These are phyloP conservation scores for Xylariales sp. DNA, from an alignment of 2,329 filamentous ascomycete species.

Conservation along the genomic window DNA sequence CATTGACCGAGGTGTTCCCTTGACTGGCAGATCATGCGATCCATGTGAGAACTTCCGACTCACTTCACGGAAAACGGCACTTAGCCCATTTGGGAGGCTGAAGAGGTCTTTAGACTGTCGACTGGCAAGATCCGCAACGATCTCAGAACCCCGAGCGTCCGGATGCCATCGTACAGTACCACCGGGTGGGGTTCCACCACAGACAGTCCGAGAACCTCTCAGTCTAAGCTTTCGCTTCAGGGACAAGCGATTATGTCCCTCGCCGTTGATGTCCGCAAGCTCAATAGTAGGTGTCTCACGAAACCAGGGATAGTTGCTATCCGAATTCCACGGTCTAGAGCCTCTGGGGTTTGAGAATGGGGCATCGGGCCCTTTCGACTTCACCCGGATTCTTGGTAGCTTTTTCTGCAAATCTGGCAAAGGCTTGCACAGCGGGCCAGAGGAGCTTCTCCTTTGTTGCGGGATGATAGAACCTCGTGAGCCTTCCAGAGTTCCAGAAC, in stretches of 20 bases:
- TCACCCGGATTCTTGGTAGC: conserved; percentile 22
- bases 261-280: conserved; percentile 5
- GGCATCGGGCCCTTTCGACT: conserved; percentile 16
- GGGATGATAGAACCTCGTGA: neutral
- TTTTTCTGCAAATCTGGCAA: conserved; percentile 13
- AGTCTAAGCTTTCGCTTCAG: conserved; percentile 19
- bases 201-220: conserved; percentile 18
- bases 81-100: conserved; percentile 14
- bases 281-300: conserved; percentile 11
- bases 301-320: conserved; percentile 11
- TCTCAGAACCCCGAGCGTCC: conserved; percentile 11
- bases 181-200: conserved; percentile 9
- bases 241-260: conserved; percentile 6
- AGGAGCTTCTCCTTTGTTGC: neutral
- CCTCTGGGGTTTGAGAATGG: conserved; percentile 10
- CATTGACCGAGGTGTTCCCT: no score
- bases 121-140: conserved; percentile 14
- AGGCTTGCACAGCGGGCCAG: neutral
- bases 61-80: conserved; percentile 13
- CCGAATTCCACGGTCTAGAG: conserved; percentile 9
- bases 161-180: conserved; percentile 20
- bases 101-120: conserved; percentile 22
- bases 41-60: conserved; percentile 10
- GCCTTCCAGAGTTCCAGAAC: conserved; percentile 6
- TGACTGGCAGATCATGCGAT: no score